Evolutionary conservation across 192 early-diverging fungal genomes (phyloP).

Genomic region (Chytriomyces confervae): DNA sequence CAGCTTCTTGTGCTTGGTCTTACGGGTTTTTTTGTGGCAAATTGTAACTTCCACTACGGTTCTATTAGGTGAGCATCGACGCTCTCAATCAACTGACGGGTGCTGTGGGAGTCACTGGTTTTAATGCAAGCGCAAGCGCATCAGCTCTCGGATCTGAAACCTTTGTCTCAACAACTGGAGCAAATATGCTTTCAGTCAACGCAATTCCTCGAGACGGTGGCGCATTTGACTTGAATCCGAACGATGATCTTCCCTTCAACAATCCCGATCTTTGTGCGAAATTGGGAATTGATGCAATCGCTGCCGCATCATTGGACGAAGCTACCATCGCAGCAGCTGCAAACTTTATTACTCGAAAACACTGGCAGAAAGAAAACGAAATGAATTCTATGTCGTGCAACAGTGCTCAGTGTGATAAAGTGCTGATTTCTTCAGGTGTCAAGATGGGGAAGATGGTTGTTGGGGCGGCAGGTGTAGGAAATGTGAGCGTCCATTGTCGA

Average conservation of each 20-base stretch:
- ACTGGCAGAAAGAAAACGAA: conserved; percentile 47
- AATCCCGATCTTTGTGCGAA: no score
- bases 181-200: neutral
- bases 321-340: conserved; percentile 8
- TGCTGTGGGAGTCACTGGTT: neutral
- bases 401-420: conserved; percentile 40
- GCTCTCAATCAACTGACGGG: conserved; percentile 7
- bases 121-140: neutral
- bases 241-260: conserved; percentile 3
- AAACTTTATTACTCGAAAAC: conserved; percentile 34
- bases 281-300: neutral
- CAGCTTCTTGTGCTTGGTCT: conserved; percentile 22
- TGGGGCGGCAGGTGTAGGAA: conserved; percentile 24
- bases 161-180: neutral
- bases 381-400: conserved; percentile 32
- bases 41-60: neutral
- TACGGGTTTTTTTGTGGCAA: conserved; percentile 26
- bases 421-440: conserved; percentile 45
- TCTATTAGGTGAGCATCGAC: conserved; percentile 22
- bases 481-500: conserved; percentile 49
- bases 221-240: conserved; percentile 41
- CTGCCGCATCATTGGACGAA: neutral
- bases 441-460: conserved; percentile 41
- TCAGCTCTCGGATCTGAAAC: neutral
- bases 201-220: neutral